Evolutionary conservation across 176 grass and related monocot species (phyloP), one percentile per base, ranked within the genome.

Genomic region (Cenchrus americanus): DNA sequence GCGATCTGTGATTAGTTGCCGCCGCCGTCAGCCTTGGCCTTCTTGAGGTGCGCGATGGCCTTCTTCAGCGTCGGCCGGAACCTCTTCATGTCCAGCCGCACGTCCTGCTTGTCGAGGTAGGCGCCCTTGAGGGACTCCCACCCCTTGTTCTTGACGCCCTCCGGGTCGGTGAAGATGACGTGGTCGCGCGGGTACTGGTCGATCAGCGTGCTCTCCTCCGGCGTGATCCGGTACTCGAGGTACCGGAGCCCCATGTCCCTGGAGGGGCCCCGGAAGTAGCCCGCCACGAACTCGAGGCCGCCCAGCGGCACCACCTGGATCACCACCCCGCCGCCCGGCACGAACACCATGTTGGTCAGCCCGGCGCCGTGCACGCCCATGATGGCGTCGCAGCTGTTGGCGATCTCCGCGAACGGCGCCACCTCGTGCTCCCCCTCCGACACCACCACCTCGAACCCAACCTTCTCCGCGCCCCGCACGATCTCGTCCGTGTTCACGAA

Each of bases 331-430:
- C 94, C 79, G 52, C 77, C 76, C 4, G 95, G 92, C 13, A 98
- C 68, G 87, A 95, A 98, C 73, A 98, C 88, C 90, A 98, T 98
- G 87, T 98, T 98, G 3, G 92, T 91, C 10, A 98, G 81, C 30
- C 95, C 95, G 8, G 95, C 91, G 44, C 95, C 95, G 69, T 98
- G 92, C 52, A 98, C 88, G 14, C 95, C 95, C 44, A 98, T 62
- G 50, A 95, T 79, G 8, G 55, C 92, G 78, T 98, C 95, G 27
- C 79, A 91, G 3, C 32, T 73, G 87, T 98, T 98, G 3, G 94
- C 92, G 2, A 80, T 9, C 55, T 79, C 84, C 12, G 92, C 86
- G 78, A 95, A 90, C 17, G 71, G 84, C 21, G 84, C 88, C 47
- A 98, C 62, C 69, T 98, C 84, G 73, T 77, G 80, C 6, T 50